Base-by-base conservation (phyloP, 176 grass and related monocot species). In the Alopecurus myosuroides region DNA sequence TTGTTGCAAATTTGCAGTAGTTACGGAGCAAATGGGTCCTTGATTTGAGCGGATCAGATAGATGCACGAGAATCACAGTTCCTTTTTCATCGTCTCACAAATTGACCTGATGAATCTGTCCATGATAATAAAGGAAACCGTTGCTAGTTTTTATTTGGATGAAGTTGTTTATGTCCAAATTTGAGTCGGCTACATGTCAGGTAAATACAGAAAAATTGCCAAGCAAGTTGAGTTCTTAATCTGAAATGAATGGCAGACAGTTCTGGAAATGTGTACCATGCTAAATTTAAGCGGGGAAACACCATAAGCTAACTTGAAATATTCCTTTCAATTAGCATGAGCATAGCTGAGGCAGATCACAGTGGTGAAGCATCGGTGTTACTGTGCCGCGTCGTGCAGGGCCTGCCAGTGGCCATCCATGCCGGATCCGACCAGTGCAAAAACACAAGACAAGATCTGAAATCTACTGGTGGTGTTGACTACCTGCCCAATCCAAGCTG, bases 321-420 rank as follows among this genome's bases (percentile, higher is more conserved):
- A 37, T 77, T 58, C 34, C 25, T 58, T 77, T 37, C 51, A 40
- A 77, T 77, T 36, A 77, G 51, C 75, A 77, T 77, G 75, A 14
- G 52, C 51, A 77, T 77, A 40, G 51, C 75, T 39, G 75, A 40
- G 22, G 75, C 51, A 77, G 75, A 77, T 77, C 5, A 57, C 19
- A 77, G 6, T 15, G 74, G 50, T 17, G 48, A 77, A 53, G 50
- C 51, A 5, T 35, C n/a, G 3, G 12, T 77, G 51, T 25, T 77
- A 55, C 75, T 77, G 52, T 77, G 75, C 75, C 51, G 75, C 51
- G 58, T 77, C 35, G 6, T 77, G 34, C 75, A 77, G 1, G 75
- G 75, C 34, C 17, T 4, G 45, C 45, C 75, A 40, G 51, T 10
- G 75, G 11, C 18, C 28, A 20, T 75, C 46, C 34, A 17, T 40